A percentile compares a stretch with the other conserved stretches of the same genome.
These are phyloP conservation scores for Iberis amara DNA, from an alignment of 441 rosid species.

Conservation along the genomic window DNA sequence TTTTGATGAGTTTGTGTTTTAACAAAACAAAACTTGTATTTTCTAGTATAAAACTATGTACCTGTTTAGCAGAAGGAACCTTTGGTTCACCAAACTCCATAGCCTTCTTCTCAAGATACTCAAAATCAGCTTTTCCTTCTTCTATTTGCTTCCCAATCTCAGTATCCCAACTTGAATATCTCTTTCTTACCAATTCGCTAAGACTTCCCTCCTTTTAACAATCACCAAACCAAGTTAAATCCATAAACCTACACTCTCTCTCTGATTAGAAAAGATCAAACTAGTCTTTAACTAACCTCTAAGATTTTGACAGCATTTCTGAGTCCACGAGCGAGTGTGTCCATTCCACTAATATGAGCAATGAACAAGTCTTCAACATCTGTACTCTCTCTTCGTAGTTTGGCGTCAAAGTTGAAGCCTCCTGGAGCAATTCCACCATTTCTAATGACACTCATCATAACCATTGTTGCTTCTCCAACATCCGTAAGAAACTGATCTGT, in stretches of 20 bases:
- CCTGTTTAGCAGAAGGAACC: slow-evolving; percentile 96
- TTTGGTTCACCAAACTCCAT: slow-evolving; percentile 81
- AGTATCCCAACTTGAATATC: slow-evolving; percentile 71
- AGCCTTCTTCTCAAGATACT: slow-evolving; percentile 78
- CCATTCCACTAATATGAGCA: slow-evolving; percentile 92
- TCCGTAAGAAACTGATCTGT: slow-evolving; percentile 94
- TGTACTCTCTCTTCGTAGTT: slow-evolving; percentile 95
- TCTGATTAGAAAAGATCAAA: not conserved
- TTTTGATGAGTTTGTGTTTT: slow-evolving; percentile 1
- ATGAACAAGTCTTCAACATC: slow-evolving; percentile 93
- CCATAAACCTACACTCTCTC: not conserved
- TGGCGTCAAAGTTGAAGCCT: slow-evolving; percentile 97
- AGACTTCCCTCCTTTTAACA: slow-evolving; percentile 63
- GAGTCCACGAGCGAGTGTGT: slow-evolving; percentile 89
- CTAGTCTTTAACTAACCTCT: slow-evolving; percentile 42
- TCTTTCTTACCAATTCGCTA: slow-evolving; percentile 51
- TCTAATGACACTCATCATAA: slow-evolving; percentile 83
- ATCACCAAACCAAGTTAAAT: slow-evolving; percentile 13
- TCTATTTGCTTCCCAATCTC: slow-evolving; percentile 72
- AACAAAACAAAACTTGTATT: slow-evolving; percentile 2
- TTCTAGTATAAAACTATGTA: too few relatives aligned
- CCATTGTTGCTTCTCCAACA: slow-evolving; percentile 79
- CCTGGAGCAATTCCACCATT: slow-evolving; percentile 97
- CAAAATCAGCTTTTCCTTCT: slow-evolving; percentile 87
- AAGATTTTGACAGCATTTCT: slow-evolving; percentile 77